Base-by-base conservation (phyloP, 148 eudicot genomes). In the Oxyria digyna region DNA sequence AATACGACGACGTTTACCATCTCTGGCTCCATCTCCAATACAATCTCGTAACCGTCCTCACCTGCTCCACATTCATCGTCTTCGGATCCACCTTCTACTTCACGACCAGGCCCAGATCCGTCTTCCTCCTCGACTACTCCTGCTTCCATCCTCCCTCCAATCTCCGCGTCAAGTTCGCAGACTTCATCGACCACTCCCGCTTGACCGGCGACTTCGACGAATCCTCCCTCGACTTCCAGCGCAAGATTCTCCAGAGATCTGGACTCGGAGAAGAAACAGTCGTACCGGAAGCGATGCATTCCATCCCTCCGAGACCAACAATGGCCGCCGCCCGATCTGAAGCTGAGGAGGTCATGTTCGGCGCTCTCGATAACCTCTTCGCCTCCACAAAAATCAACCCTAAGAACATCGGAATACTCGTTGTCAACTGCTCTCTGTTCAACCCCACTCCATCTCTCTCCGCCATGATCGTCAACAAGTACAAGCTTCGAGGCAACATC, bases 361-460 rank as follows among this genome's bases (percentile, higher is more conserved):
- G 85, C 0, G 81, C 84, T 27, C 66, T 86, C 0, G 87, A 86
- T 13, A 75, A 77, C 7, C 71, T 86, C 2, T 82, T 86, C 32
- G 41, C 72, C 27, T 49, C 77, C 27, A 83, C 85, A 1, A 55
- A 63, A 0, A 41, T 86, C 0, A 84, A 76, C 63, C 80, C 82
- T 0, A 86, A 78, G 26, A 77, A 84, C 7, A 78, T 86, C 18
- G 87, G 91, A 1, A 74, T 86, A 0, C 72, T 86, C 0, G 85
- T 86, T 0, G 91, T 86, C 3, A 86, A 86, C 40, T 86, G 86
- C 24, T 81, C 85, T 38, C 67, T 86, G 18, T 86, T 86, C 57
- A 86, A 86, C 42, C 91, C 91, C 0, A 86, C 91, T 0, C 91
- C 91, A 0, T 86, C 91, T 0, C 69, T 86, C 0, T 86, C 91